phyloP scores from a whole-genome alignment of 2,329 filamentous ascomycete species.

The Pestalotiopsis sp. region DNA sequence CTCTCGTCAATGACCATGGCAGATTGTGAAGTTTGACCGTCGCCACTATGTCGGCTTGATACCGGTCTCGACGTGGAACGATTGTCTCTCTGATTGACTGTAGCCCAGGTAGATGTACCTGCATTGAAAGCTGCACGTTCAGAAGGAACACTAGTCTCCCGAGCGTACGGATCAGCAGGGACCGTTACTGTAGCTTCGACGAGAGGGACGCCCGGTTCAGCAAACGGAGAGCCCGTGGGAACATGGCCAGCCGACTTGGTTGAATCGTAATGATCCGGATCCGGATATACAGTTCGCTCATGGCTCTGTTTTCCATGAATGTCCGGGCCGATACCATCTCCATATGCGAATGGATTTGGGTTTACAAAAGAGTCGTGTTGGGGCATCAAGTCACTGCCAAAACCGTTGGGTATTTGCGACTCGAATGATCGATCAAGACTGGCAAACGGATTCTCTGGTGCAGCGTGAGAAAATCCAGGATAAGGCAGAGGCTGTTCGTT shows the following conservation, averaged over 20 bases:
- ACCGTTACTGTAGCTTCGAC: not conserved
- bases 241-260: not conserved
- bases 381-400: not conserved
- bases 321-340: not conserved
- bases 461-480: not conserved
- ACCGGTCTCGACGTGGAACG: slow-evolving; percentile 15
- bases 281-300: not conserved
- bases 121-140: slow-evolving; percentile 1
- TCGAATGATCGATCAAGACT: not conserved
- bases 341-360: not conserved
- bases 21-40: slow-evolving; percentile 25
- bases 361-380: not conserved
- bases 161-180: slow-evolving; percentile 3
- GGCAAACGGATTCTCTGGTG: not conserved
- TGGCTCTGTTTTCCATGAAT: not conserved
- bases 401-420: not conserved
- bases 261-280: not conserved
- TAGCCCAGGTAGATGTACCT: slow-evolving; percentile 24
- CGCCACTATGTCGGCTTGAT: slow-evolving; percentile 18
- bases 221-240: not conserved
- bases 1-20: slow-evolving; percentile 31
- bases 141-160: not conserved
- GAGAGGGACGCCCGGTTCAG: not conserved
- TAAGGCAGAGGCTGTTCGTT: not conserved
- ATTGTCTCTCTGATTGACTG: slow-evolving; percentile 21